These are phyloP conservation scores for Neopestalotiopsis sp. DNA, from an alignment of 2,329 filamentous ascomycete genomes.

Conservation along the genomic window DNA sequence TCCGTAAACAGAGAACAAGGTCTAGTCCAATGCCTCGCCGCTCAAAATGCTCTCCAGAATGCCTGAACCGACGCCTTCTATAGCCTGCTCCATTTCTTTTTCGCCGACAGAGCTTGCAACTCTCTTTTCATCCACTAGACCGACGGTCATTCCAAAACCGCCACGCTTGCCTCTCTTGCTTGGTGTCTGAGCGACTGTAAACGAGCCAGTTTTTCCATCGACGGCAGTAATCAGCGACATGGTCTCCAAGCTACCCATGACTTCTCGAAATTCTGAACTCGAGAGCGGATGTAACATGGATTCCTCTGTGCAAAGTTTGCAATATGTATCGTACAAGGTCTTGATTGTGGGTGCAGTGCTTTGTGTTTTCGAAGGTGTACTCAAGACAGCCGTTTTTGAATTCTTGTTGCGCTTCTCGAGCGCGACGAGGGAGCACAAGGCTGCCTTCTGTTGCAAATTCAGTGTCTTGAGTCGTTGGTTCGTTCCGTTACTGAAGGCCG, in stretches of 20 bases:
- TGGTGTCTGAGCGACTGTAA: constrained; percentile 69
- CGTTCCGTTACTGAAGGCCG: constrained; percentile 89
- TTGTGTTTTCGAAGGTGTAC: constrained; percentile 66
- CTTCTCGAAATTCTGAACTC: constrained; percentile 91
- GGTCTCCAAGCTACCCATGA: constrained; percentile 87
- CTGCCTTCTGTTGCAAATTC: constrained; percentile 96
- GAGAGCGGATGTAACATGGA: constrained; percentile 90
- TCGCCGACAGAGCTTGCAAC: constrained; percentile 82
- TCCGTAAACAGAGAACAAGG: background rate
- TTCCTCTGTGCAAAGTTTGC: constrained; percentile 80
- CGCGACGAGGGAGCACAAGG: constrained; percentile 85
- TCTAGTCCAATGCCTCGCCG: constrained; percentile 63
- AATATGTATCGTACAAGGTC: constrained; percentile 83
- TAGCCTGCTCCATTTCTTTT: constrained; percentile 75
- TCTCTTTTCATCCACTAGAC: constrained; percentile 72
- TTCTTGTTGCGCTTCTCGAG: constrained; percentile 77
- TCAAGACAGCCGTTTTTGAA: constrained; percentile 43
- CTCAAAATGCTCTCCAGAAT: constrained; percentile 68
- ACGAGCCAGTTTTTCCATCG: constrained; percentile 73
- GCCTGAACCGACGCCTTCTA: constrained; percentile 66
- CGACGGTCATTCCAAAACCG: constrained; percentile 51
- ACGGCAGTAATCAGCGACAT: constrained; percentile 77
- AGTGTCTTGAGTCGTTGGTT: constrained; percentile 83
- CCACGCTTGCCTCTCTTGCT: constrained; percentile 70
- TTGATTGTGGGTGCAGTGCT: constrained; percentile 80